Evolutionary conservation across 352 stramenopile genomes (phyloP).

Genomic region (Globisporangium spiculum): DNA sequence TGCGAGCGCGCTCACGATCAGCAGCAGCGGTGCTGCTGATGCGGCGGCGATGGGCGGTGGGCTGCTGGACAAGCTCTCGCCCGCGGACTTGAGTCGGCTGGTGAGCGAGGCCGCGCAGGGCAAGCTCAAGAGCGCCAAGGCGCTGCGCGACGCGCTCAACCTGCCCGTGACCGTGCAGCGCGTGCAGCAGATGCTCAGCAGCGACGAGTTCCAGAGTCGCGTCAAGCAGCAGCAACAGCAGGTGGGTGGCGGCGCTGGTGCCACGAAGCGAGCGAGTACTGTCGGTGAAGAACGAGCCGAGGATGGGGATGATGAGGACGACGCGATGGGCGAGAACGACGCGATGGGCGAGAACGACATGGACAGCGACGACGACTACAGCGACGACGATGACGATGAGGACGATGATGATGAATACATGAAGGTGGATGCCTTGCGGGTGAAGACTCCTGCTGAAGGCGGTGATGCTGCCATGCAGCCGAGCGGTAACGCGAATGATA

Average conservation of each 20-base stretch:
- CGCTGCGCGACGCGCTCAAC: conserved; percentile 14
- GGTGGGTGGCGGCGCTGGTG: background rate
- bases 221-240: conserved; percentile 2
- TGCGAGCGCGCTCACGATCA: background rate
- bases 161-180: conserved; percentile 6
- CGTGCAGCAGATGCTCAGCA: conserved; percentile 11
- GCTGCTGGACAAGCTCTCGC: conserved; percentile 6
- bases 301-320: background rate
- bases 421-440: background rate
- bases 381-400: background rate
- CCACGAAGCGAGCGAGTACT: background rate
- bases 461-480: background rate
- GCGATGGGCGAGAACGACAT: background rate
- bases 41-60: background rate
- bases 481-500: background rate
- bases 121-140: conserved; percentile 12
- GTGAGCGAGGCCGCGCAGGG: conserved; percentile 6
- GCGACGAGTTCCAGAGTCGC: conserved; percentile 8
- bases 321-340: background rate
- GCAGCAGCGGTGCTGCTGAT: background rate
- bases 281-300: background rate
- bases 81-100: background rate
- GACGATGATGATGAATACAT: conserved; percentile 2
- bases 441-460: background rate
- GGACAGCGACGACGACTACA: background rate